phyloP scores from a whole-genome alignment of 768 basidiomycete genomes.

The Pleurotus platypus region DNA sequence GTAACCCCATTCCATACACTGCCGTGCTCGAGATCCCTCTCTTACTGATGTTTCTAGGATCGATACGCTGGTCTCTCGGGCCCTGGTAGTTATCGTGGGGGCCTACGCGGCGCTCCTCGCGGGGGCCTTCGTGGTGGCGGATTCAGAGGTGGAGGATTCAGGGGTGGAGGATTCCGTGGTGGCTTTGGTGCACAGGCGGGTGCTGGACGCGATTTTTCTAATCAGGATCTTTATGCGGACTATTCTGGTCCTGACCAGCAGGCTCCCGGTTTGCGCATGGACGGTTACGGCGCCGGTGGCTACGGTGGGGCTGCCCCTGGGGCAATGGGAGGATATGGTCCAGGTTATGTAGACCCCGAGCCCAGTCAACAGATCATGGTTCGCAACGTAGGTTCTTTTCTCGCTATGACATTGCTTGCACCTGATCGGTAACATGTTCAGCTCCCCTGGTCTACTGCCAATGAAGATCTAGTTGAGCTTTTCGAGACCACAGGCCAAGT shows the following conservation, averaged over 20 bases:
- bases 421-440: conserved; percentile 24
- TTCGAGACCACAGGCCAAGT: conserved; percentile 98
- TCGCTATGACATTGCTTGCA: not conserved
- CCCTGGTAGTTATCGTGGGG: conserved; percentile 48
- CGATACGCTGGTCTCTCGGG: conserved; percentile 86
- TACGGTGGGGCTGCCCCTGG: conserved; percentile 25
- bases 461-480: conserved; percentile 95
- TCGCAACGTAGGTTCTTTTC: conserved; percentile 73
- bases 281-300: conserved; percentile 26
- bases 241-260: conserved; percentile 85
- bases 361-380: conserved; percentile 98
- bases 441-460: conserved; percentile 99
- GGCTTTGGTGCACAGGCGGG: conserved; percentile 48
- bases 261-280: conserved; percentile 36
- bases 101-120: conserved; percentile 26
- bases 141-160: conserved; percentile 54
- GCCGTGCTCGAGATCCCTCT: not conserved
- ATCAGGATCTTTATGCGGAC: conserved; percentile 88
- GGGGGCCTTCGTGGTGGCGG: conserved; percentile 47
- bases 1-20: conserved; percentile 29
- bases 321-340: conserved; percentile 28
- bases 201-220: conserved; percentile 75
- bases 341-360: conserved; percentile 56
- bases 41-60: conserved; percentile 45
- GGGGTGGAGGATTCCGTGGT: conserved; percentile 45